phyloP scores from a whole-genome alignment of 371 early-diverging fungal genomes.

The Gilbertella persicaria region DNA sequence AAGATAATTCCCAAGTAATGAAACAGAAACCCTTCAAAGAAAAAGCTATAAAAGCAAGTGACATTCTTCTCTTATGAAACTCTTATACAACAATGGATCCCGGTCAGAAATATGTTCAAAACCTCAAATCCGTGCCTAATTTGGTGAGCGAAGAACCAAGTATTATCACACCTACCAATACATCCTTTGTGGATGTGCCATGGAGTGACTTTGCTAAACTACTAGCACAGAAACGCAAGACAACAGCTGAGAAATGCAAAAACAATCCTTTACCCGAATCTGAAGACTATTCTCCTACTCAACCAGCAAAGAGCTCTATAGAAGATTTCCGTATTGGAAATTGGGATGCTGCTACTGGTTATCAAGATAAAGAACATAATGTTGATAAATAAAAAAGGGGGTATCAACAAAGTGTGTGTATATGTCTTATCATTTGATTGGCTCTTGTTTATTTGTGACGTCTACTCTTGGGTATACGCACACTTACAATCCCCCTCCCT shows the following conservation, averaged over 20 bases:
- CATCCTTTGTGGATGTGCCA: conserved; percentile 30
- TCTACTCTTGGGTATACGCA: too few relatives aligned
- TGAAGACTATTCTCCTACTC: neutral
- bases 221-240: conserved; percentile 7
- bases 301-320: conserved; percentile 14
- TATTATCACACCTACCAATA: conserved; percentile 24
- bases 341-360: conserved; percentile 28
- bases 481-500: too few relatives aligned
- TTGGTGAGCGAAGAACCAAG: conserved; percentile 31
- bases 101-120: conserved; percentile 25
- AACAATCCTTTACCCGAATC: neutral
- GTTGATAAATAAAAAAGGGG: too few relatives aligned
- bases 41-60: too few relatives aligned
- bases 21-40: too few relatives aligned
- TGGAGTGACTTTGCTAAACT: conserved; percentile 29
- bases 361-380: conserved; percentile 23
- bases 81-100: conserved; percentile 41
- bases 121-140: conserved; percentile 32
- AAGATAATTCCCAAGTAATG: too few relatives aligned
- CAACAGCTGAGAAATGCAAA: conserved; percentile 1
- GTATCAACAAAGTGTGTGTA: too few relatives aligned
- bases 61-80: too few relatives aligned
- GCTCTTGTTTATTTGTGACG: too few relatives aligned
- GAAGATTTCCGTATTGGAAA: conserved; percentile 22
- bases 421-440: too few relatives aligned